Base-by-base conservation (phyloP, 352 stramenopile species). In the Phytophthora idaei region DNA sequence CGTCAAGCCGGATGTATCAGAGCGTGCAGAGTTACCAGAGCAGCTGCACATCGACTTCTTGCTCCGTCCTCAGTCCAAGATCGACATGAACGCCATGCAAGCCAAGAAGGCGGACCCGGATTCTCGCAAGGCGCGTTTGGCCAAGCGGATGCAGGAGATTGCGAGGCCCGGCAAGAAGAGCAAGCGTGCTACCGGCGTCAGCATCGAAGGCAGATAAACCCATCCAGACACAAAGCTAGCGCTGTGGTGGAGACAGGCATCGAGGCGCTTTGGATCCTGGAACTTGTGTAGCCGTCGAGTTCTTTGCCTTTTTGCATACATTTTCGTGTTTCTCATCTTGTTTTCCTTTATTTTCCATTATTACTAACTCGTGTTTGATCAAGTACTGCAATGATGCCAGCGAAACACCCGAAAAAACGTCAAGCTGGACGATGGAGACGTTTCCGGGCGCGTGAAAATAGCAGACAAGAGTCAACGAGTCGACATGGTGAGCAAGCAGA, bases 81-180 rank as follows among this genome's bases (percentile, higher is more conserved):
- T 94, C 21, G 86, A 93, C 55, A 68, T 93, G 45, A 84, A 83
- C 58, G 67, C 77, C n/a, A 62, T 80, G 11, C 70, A 78, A 27
- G 57, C 77, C 21, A 86, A 86, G 59, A 95, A 95, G 28, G 66
- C 74, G 6, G 87, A 96, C 29, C 70, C 74, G 6, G 89, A 96
- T 57, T 89, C 86, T 32, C 85, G 87, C 28, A 96, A 96, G 70
- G 76, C 73, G n/a, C 84, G 85, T 5, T 70, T 96, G n/a, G 31
- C 71, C n/a, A 94, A 95, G 79, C 82, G 85, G 27, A 96, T 96
- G 89, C 83, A 92, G 60, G 83, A 92, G 45, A 95, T 96, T 58
- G 89, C 87, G 14, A 78, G 78, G 39, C 89, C 89, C 0, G 85
- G 85, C 31, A 90, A 78, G 62, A 93, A 94, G 69, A 80, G 55